Base-by-base conservation (phyloP, 2,329 filamentous ascomycete species). In the Rutstroemia sp. region DNA sequence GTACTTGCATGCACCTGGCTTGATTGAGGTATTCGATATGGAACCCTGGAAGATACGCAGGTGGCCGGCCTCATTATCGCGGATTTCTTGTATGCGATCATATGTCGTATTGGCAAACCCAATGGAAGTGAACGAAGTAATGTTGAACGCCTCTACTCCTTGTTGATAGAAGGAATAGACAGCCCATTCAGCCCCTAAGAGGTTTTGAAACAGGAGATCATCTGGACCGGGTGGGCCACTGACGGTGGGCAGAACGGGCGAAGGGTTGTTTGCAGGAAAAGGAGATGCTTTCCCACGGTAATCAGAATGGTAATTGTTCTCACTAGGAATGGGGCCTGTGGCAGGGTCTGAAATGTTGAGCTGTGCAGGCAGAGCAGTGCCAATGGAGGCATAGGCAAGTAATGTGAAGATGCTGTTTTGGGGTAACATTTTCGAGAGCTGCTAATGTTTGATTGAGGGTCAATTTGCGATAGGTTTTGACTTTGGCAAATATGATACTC, bases 31-130 rank as follows among this genome's bases (percentile, higher is more conserved):
- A n/a, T 64, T 57, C 1, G 71, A 74, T 46, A 76, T 76, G 38
- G 70, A 64, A 56, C 72, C 70, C 57, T 75, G 73, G 63, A 76
- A 76, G 56, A 75, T 73, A 25, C 71, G 67, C 16, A 75, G 61
- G 57, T 76, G 73, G 3, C 74, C 73, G 17, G 73, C 73, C 63
- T 76, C 75, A 45, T 75, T 76, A 58, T 76, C 71, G 6, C 73
- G 69, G 52, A 76, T 76, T 57, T 75, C 69, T 57, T 61, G 58
- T 42, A 73, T 66, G 5, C 71, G 68, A 17, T 69, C 64, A 56
- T 73, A 73, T 30, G 74, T 76, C 4, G 61, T 72, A 48, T 74
- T 72, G 5, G 71, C 71, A 27, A 72, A 63, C 6, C 70, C 71
- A 10, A 69, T 49, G 1, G 62, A 56, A 0, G 65, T 69, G 59